Evolutionary conservation across 2,329 filamentous ascomycete species (phyloP), one percentile per base, ranked within the genome.

Genomic region (Sporothrix euskadiensis): DNA sequence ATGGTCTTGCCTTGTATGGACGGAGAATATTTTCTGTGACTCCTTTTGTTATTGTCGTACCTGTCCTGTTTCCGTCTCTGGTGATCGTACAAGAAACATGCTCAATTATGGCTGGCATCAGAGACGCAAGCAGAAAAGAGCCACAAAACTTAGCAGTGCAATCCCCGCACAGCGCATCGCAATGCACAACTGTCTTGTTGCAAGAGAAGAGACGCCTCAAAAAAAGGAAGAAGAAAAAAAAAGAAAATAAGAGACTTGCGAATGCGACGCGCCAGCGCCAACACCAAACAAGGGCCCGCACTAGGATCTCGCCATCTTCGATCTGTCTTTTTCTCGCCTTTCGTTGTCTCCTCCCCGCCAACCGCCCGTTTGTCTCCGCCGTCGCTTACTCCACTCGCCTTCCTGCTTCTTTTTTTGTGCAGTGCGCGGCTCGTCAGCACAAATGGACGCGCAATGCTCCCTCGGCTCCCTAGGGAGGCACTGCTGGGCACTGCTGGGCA

Each of bases 311-410:
- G 61, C 39, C 39, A 47, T 65, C 61, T 44, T 22, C 12, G 57
- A 57, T 57, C 32, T 57, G 54, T 12, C 52, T 26, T 26, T 26
- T 44, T 44, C 41, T 44, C 41, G 12, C 44, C 44, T 19, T 49
- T 19, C 44, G 4, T 4, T 12, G 44, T 19, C 44, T 9, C 32
- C 32, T 19, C 56, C 59, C 32, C 32, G 19, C 39, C 61, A n/a
- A 26, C 57, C 32, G 26, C 30, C 57, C 57, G 35, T 66, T 30
- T 65, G 61, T n/a, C 30, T 26, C 26, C 2, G 49, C 19, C n/a
- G 35, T 52, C 65, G 44, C 44, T 69, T 69, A 52, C 44, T 69
- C 65, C 65, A 69, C 65, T 52, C 44, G 44, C 47, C 47, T n/a
- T 66, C 12, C 16, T 63, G 10, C 12, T 19, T 56, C 19, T 65